Evolutionary conservation across 2,329 filamentous ascomycete genomes (phyloP).

Genomic region (Ophiocordyceps australis): DNA sequence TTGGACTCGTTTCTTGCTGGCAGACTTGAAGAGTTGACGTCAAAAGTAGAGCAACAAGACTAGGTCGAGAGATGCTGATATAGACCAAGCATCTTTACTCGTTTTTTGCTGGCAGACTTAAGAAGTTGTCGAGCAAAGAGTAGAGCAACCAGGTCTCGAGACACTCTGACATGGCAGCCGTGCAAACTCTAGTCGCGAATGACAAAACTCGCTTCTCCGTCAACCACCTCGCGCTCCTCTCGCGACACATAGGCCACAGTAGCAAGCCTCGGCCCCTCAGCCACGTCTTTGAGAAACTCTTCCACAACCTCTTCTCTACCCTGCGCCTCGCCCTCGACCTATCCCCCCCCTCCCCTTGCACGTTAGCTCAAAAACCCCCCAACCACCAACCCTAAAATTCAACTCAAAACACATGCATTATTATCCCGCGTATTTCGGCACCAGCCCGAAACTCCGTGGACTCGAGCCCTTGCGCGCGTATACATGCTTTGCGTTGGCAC

Average conservation of each 20-base stretch:
- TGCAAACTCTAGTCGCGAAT: conserved; percentile 20
- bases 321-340: conserved; percentile 87
- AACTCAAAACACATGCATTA: no score
- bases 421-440: conserved; percentile 38
- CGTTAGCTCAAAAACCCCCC: no score
- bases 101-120: no score
- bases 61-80: background rate
- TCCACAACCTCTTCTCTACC: conserved; percentile 46
- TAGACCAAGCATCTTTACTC: no score
- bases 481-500: no score
- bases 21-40: background rate
- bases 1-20: no score
- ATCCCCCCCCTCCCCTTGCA: no score
- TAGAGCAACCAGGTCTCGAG: no score
- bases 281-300: conserved; percentile 55
- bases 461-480: conserved; percentile 29
- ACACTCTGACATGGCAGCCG: no score
- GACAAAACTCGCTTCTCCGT: conserved; percentile 50
- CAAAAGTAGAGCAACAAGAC: background rate
- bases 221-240: conserved; percentile 42
- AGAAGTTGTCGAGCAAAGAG: no score
- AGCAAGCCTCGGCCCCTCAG: conserved; percentile 55
- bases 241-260: conserved; percentile 59
- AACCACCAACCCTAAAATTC: no score
- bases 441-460: conserved; percentile 39